These are phyloP conservation scores for Fulvia fulva DNA, from an alignment of 2,329 filamentous ascomycete genomes.

Conservation along the genomic window DNA sequence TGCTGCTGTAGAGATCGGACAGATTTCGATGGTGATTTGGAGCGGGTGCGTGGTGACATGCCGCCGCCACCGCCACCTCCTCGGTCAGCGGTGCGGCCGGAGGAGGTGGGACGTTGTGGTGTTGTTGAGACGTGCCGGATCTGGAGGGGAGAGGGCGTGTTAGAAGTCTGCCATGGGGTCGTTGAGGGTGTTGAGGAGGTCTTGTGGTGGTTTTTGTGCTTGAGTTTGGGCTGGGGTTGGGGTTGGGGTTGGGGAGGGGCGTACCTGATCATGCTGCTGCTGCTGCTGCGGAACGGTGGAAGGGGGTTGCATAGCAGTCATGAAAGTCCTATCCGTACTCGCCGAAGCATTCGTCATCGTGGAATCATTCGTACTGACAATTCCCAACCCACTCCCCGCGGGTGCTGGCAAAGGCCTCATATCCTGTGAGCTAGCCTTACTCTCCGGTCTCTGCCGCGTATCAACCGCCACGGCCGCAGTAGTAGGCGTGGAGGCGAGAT, in stretches of 20 bases:
- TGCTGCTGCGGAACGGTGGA: conserved; percentile 26
- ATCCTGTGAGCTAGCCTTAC: conserved; percentile 20
- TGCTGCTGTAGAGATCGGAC: conserved; percentile 31
- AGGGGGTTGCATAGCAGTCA: background rate
- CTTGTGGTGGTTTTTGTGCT: background rate
- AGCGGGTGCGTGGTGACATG: conserved; percentile 18
- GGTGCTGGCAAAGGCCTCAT: conserved; percentile 12
- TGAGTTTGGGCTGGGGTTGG: conserved; percentile 4
- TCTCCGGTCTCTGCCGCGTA: conserved; percentile 20
- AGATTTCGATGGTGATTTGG: conserved; percentile 31
- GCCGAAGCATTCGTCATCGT: conserved; percentile 20
- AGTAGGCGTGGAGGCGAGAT: conserved; percentile 20
- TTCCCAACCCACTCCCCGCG: conserved; percentile 17
- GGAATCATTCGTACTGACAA: conserved; percentile 8
- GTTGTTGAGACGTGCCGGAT: conserved; percentile 14
- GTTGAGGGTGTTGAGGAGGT: background rate
- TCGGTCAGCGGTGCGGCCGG: conserved; percentile 2
- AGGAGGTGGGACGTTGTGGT: conserved; percentile 4
- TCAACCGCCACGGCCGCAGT: conserved; percentile 8
- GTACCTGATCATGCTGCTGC: conserved; percentile 41
- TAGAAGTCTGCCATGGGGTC: conserved; percentile 3
- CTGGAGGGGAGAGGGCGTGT: conserved; percentile 8
- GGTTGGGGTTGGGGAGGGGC: conserved; percentile 18
- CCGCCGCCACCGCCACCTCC: conserved; percentile 2
- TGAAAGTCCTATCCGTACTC: background rate